Conservation (phyloP, 129 eudicot species). For the Lonicera japonica region DNA sequence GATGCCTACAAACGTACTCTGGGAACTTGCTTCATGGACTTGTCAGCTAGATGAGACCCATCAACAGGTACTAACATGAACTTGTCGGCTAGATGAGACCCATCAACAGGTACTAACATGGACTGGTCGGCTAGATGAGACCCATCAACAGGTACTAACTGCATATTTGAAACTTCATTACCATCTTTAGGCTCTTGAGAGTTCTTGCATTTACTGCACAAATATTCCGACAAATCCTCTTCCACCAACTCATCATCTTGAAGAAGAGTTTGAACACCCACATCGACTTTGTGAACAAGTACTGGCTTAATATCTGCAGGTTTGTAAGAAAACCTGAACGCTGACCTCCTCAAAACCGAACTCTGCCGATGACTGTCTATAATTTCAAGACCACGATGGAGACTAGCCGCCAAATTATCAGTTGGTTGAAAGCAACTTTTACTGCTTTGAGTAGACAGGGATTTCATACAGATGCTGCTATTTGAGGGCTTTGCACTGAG, state of each 20-base stretch:
- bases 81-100: conserved; percentile 23
- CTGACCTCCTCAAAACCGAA: conserved; percentile 52
- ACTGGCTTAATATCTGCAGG: conserved; percentile 42
- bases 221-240: conserved; percentile 16
- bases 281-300: conserved; percentile 59
- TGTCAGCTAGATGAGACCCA: conserved; percentile 36
- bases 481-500: conserved; percentile 35
- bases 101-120: conserved; percentile 63
- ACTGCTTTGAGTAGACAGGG: conserved; percentile 16
- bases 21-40: conserved; percentile 61
- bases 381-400: conserved; percentile 74
- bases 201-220: conserved; percentile 68
- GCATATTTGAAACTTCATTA: conserved; percentile 42
- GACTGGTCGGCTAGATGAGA: conserved; percentile 23
- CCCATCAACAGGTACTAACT: conserved; percentile 61
- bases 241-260: conserved; percentile 33
- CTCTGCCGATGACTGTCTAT: conserved; percentile 47
- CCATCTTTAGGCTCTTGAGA: conserved; percentile 31
- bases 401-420: conserved; percentile 75
- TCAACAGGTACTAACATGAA: conserved; percentile 63
- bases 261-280: conserved; percentile 69
- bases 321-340: conserved; percentile 75
- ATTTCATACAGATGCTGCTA: conserved; percentile 28
- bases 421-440: conserved; percentile 35
- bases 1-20: conserved; percentile 47